Percentiles rank a stretch among this genome's conserved stretches.
These are phyloP conservation scores for Penicillium sp. DNA, from an alignment of 2,329 filamentous ascomycete species.

Conservation along the genomic window DNA sequence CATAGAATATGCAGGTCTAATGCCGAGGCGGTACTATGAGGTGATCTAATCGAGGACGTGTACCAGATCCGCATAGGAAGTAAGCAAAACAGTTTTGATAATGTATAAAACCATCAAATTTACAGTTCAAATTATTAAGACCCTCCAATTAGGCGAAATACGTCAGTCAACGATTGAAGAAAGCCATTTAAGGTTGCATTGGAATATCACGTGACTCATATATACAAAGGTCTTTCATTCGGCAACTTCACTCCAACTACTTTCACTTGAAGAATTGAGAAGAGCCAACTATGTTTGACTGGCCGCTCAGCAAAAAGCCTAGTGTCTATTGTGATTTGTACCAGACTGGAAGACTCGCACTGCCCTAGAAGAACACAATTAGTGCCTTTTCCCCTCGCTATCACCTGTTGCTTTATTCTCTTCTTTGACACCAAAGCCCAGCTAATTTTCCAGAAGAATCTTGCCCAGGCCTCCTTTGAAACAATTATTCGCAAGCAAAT, in stretches of 20 bases:
- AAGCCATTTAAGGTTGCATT: conserved; percentile 3
- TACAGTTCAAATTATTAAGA: no score
- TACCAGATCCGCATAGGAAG: neutral
- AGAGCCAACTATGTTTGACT: neutral
- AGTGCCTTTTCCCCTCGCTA: neutral
- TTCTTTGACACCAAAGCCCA: neutral
- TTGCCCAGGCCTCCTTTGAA: neutral
- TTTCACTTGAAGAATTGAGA: neutral
- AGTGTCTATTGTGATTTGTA: neutral
- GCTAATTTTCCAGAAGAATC: neutral
- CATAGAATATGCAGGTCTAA: neutral
- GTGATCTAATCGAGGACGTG: neutral
- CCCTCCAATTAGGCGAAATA: neutral
- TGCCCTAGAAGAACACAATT: neutral
- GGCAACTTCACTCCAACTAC: conserved; percentile 4
- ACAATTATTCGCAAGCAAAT: neutral
- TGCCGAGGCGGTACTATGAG: neutral
- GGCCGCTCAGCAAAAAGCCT: neutral
- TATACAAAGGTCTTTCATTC: conserved; percentile 7
- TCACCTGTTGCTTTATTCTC: neutral
- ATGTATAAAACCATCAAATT: neutral
- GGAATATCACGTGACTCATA: conserved; percentile 2
- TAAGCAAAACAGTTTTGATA: no score
- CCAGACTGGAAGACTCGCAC: neutral
- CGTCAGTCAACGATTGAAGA: neutral